Conservation (phyloP, 768 basidiomycete species). For the Lentinula raphanica region DNA sequence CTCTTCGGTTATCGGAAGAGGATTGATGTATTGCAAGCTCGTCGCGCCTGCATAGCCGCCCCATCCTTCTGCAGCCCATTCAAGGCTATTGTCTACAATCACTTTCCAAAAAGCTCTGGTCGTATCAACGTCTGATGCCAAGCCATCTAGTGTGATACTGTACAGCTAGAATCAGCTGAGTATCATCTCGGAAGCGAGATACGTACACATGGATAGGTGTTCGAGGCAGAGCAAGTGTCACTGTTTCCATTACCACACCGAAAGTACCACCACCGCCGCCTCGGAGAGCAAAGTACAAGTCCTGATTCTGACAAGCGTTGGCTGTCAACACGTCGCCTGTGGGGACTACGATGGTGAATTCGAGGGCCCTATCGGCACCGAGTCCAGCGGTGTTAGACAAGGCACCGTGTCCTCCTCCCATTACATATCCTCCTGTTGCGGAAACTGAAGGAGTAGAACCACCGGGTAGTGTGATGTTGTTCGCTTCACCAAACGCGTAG, state of each 20-base stretch:
- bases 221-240: neutral
- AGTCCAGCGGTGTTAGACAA: slow-evolving; percentile 1
- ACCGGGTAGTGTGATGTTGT: slow-evolving; percentile 19
- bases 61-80: neutral
- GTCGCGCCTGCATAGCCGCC: neutral
- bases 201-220: neutral
- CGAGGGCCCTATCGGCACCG: slow-evolving; percentile 14
- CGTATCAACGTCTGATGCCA: neutral
- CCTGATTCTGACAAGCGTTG: slow-evolving; percentile 34
- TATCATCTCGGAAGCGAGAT: neutral
- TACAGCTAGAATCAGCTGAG: neutral
- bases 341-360: slow-evolving; percentile 41
- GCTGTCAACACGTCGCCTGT: slow-evolving; percentile 32
- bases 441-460: slow-evolving; percentile 12
- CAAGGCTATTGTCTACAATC: neutral
- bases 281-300: slow-evolving; percentile 51
- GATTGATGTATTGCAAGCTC: neutral
- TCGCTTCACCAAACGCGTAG: slow-evolving; percentile 18
- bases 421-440: slow-evolving; percentile 10
- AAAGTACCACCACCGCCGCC: slow-evolving; percentile 48
- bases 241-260: slow-evolving; percentile 31
- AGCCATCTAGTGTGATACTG: neutral
- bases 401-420: slow-evolving; percentile 3
- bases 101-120: neutral
- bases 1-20: neutral